Evolutionary conservation across 2,329 filamentous ascomycete species (phyloP), one percentile per base, ranked within the genome.

Genomic region (Cladophialophora psammophila): DNA sequence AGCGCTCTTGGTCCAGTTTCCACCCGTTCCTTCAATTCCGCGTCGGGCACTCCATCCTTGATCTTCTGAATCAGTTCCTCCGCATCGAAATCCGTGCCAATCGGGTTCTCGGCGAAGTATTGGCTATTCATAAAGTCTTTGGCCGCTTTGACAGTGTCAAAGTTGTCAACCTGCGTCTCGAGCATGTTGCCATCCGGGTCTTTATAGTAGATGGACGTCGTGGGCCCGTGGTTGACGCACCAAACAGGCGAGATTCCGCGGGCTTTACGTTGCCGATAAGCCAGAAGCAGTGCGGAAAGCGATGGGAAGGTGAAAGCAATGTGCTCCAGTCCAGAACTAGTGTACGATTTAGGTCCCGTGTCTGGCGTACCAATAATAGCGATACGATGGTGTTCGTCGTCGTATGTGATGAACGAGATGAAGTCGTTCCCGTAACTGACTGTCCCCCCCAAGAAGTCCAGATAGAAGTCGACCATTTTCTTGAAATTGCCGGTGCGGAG

Each of bases 131-230:
- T 62, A n/a, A 68, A 62, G 4, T 34, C 48, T 20, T 64, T 60
- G 15, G 60, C 60, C 13, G 35, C 62, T 3, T 65, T 53, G 20
- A 36, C 26, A 10, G 31, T 65, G 56, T 65, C 63, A 58, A 82
- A 81, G 57, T 80, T 81, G 63, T 83, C 80, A 1, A 83, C 79
- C 70, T 84, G 82, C 3, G 77, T 80, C 74, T 85, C 83, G 42
- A 85, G 59, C 70, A 74, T 67, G 72, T 84, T 84, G 13, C 81
- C 80, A 71, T 85, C 82, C 4, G 82, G 83, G 71, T 85, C 83
- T 8, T 69, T 65, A 71, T 85, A 85, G 72, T 85, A 85, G 42
- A 85, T 80, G 69, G 77, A 80, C 0, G 76, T 81, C 1, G 80
- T 84, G 1, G 78, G 76, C 3, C 83, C 83, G 71, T 85, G 83